Evolutionary conservation across 2,329 filamentous ascomycete species (phyloP).

Genomic region (Venturia aucupariae): DNA sequence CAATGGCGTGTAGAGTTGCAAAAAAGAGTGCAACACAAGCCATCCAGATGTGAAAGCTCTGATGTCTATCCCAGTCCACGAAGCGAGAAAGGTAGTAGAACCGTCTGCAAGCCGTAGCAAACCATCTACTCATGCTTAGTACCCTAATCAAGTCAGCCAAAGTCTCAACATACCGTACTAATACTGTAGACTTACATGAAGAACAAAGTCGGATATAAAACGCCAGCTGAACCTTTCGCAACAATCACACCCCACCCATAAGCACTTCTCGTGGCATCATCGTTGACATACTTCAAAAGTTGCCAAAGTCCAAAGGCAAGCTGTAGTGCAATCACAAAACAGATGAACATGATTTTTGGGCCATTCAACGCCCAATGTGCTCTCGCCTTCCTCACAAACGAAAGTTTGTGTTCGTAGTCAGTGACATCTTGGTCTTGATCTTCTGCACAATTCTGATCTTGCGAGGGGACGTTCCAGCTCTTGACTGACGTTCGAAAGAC

Average conservation of each 20-base stretch:
- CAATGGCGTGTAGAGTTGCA: slow-evolving; percentile 45
- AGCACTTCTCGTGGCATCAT: slow-evolving; percentile 36
- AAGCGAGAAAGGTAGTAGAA: slow-evolving; percentile 45
- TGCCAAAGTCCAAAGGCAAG: slow-evolving; percentile 48
- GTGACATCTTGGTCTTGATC: slow-evolving; percentile 34
- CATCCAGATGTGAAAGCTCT: slow-evolving; percentile 48
- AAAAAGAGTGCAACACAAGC: slow-evolving; percentile 42
- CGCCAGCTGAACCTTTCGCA: slow-evolving; percentile 46
- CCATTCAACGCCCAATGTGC: slow-evolving; percentile 50
- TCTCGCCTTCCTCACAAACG: slow-evolving; percentile 37
- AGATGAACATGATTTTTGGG: slow-evolving; percentile 42
- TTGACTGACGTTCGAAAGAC: slow-evolving; percentile 39
- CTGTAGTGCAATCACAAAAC: slow-evolving; percentile 39
- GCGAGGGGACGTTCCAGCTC: slow-evolving; percentile 40
- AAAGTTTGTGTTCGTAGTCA: slow-evolving; percentile 38
- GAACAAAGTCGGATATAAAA: slow-evolving; percentile 49
- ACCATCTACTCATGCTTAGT: slow-evolving; percentile 49
- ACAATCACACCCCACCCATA: slow-evolving; percentile 49
- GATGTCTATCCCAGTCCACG: slow-evolving; percentile 48
- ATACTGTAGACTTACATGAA: slow-evolving; percentile 32
- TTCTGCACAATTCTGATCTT: slow-evolving; percentile 39
- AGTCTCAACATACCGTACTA: too few species aligned
- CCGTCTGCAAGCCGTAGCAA: slow-evolving; percentile 44
- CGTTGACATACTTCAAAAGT: slow-evolving; percentile 43
- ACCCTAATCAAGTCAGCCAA: slow-evolving; percentile 20